Evolutionary conservation across 2,329 filamentous ascomycete genomes (phyloP), one percentile per base, ranked within the genome.

Genomic region (Talaromyces verruculosus): DNA sequence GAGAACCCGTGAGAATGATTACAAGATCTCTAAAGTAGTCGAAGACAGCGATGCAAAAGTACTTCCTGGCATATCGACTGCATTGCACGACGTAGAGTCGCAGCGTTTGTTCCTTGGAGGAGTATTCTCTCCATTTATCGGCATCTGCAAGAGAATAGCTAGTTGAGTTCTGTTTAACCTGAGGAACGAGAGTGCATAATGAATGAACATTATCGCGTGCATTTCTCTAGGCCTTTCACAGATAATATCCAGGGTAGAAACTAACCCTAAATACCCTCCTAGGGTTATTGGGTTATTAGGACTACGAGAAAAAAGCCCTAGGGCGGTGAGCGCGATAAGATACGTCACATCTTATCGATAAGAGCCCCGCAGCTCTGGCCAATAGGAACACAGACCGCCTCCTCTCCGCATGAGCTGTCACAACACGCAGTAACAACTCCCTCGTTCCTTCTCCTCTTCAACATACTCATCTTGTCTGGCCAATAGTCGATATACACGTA

Each of bases 41-140:
- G 78, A 79, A 60, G 78, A 79, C 68, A 65, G 63, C n/a, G 71
- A 76, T 43, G 75, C 71, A 1, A 72, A 69, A 61, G 65, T 15
- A 3, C 61, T 68, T 17, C 70, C 67, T 33, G 65, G 63, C 25
- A 58, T 63, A n/a, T 69, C 69, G 22, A 33, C 61, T 15, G 67
- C 63, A n/a, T 47, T 68, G 43, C 68, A 71, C 63, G 69, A 71
- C 67, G 63, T 65, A 28, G 67, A 68, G 33, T 55, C 53, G 8
- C 19, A 65, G 37, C 53, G 57, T 6, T 55, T 70, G 22, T 69
- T 68, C 57, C 39, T 72, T 47, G 60, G 60, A 43, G 72, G 71
- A 33, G 64, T 71, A 1, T 65, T 71, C 17, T 72, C 72, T 1
- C 69, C 69, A 8, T 74, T 72, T 41, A 68, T 72, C 11, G 69